phyloP scores from a whole-genome alignment of 1,284 basidiomycete genomes.

The Mycosarcoma maydis region DNA sequence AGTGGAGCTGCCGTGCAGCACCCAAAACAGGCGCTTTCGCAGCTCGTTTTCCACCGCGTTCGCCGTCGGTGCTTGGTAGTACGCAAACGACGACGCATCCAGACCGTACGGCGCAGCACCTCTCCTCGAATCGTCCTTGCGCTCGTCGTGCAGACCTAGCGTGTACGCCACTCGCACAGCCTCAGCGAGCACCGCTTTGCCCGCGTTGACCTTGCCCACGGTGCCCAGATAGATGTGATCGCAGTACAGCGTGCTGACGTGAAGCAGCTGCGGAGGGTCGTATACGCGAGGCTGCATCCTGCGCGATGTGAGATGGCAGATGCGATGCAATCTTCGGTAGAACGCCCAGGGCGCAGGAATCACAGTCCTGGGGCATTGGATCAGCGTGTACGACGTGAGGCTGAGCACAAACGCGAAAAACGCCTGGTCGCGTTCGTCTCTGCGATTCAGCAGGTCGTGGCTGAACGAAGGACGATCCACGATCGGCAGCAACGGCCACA shows the following conservation, averaged over 20 bases:
- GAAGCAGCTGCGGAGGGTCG: conserved; percentile 47
- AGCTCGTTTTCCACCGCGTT: conserved; percentile 47
- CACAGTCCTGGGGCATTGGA: conserved; percentile 48
- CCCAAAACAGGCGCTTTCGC: conserved; percentile 46
- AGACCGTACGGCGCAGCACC: conserved; percentile 13
- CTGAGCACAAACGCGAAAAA: conserved; percentile 53
- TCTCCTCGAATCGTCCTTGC: conserved; percentile 14
- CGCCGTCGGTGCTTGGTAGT: conserved; percentile 14
- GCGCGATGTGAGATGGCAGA: conserved; percentile 51
- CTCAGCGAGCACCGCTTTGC: conserved; percentile 53
- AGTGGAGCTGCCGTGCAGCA: conserved; percentile 51
- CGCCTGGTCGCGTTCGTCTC: conserved; percentile 46
- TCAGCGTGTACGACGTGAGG: conserved; percentile 51
- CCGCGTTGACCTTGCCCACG: conserved; percentile 39
- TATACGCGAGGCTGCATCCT: conserved; percentile 47
- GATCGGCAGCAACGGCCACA: conserved; percentile 51
- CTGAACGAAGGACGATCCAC: conserved; percentile 48
- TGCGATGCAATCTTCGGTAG: conserved; percentile 49
- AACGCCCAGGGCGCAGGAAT: conserved; percentile 46
- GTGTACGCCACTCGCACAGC: conserved; percentile 46
- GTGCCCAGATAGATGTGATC: conserved; percentile 59
- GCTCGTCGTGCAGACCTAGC: conserved; percentile 49
- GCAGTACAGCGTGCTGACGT: conserved; percentile 54
- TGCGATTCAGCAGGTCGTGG: conserved; percentile 45
- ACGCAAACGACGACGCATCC: conserved; percentile 15